Conservation (phyloP, 2,329 filamentous ascomycete genomes). For the Malbranchea cinnamomea region DNA sequence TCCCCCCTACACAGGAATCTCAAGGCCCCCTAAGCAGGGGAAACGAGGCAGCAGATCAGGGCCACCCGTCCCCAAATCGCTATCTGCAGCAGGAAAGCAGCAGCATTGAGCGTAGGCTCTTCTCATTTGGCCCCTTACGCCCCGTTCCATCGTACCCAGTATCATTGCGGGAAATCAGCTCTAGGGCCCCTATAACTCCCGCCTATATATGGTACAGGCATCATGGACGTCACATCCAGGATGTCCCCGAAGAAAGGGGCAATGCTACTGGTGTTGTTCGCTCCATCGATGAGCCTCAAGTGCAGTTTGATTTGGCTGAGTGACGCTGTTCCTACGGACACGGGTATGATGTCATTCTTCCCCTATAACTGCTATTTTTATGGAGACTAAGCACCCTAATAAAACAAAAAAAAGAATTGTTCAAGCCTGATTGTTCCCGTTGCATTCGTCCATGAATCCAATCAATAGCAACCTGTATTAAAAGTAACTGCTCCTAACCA, state of each 20-base stretch:
- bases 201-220: conserved; percentile 4
- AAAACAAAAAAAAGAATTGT: background rate
- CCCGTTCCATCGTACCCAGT: conserved; percentile 1
- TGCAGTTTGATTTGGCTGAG: background rate
- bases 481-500: too few species aligned
- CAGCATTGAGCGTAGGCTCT: background rate
- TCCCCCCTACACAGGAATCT: too few species aligned
- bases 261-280: background rate
- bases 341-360: background rate
- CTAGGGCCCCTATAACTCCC: conserved; percentile 2
- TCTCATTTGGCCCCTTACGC: conserved; percentile 3
- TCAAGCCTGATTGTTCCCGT: background rate
- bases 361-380: background rate
- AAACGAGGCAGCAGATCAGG: too few species aligned
- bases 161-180: conserved; percentile 1
- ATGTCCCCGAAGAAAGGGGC: background rate
- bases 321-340: background rate
- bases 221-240: conserved; percentile 1
- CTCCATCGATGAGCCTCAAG: too few species aligned
- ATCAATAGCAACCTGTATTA: too few species aligned
- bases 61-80: too few species aligned
- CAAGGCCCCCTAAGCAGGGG: too few species aligned
- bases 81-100: too few species aligned
- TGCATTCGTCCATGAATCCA: background rate
- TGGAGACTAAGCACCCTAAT: background rate